These are phyloP conservation scores for Cytospora mali DNA, from an alignment of 2,329 filamentous ascomycete species.

Conservation along the genomic window DNA sequence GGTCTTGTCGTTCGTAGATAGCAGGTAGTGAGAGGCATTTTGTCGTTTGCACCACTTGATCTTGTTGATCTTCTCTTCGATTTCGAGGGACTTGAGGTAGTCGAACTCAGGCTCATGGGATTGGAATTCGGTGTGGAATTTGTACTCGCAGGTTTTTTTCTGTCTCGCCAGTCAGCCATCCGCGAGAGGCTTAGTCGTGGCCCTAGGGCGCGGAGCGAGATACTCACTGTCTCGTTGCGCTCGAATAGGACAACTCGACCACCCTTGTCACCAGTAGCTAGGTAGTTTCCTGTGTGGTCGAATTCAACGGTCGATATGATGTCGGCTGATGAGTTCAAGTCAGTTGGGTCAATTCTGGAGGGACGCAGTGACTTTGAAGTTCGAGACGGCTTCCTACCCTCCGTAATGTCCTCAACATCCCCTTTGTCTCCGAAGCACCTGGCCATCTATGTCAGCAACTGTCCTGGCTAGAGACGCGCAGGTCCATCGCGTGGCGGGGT, in stretches of 20 bases:
- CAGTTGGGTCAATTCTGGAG: conserved; percentile 29
- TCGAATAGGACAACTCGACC: conserved; percentile 85
- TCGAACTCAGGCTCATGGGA: conserved; percentile 99
- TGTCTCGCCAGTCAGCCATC: conserved; percentile 48
- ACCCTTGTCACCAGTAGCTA: conserved; percentile 88
- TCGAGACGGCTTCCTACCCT: conserved; percentile 45
- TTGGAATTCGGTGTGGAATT: conserved; percentile 99
- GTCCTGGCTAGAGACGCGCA: conserved; percentile 6
- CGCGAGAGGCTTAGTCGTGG: conserved; percentile 1
- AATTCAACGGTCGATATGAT: conserved; percentile 93
- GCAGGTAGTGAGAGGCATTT: conserved; percentile 96
- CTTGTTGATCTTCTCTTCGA: conserved; percentile 99
- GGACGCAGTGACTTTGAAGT: neutral
- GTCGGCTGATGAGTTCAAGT: conserved; percentile 61
- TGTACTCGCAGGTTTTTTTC: conserved; percentile 99
- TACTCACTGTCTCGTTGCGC: conserved; percentile 88
- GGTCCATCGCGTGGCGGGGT: neutral
- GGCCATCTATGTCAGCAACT: conserved; percentile 34
- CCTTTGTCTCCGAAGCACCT: conserved; percentile 99
- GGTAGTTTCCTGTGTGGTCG: conserved; percentile 86
- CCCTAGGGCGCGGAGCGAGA: neutral
- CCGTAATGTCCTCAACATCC: conserved; percentile 98
- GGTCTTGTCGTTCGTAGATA: conserved; percentile 99
- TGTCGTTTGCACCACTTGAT: conserved; percentile 99
- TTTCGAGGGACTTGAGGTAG: conserved; percentile 98